phyloP scores from a whole-genome alignment of 306 rosid genomes.

The Corylus heterophylla region DNA sequence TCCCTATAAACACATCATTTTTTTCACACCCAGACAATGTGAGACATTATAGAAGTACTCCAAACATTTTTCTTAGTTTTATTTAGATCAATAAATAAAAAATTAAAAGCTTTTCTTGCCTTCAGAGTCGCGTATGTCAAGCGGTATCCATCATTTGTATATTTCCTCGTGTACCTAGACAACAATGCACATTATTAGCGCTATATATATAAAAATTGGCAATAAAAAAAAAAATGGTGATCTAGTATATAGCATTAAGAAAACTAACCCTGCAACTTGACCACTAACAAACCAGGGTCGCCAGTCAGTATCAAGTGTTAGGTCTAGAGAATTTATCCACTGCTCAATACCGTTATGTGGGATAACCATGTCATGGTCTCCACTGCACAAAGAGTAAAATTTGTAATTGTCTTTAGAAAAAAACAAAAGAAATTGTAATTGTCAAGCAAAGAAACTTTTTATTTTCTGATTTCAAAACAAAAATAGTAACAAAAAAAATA shows the following conservation, averaged over 20 bases:
- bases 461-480: too few relatives aligned
- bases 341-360: conserved; percentile 2
- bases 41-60: too few relatives aligned
- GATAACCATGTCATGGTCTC: conserved; percentile 27
- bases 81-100: too few relatives aligned
- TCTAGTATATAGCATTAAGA: not conserved
- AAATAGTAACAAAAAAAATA: too few relatives aligned
- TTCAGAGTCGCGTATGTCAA: conserved; percentile 28
- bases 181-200: not conserved
- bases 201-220: not conserved
- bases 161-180: conserved; percentile 26
- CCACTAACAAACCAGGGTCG: conserved; percentile 27
- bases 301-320: conserved; percentile 6
- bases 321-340: conserved; percentile 21
- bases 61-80: too few relatives aligned
- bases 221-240: not conserved
- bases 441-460: too few relatives aligned
- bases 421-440: not conserved
- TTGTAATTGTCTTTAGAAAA: not conserved
- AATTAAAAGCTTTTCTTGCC: conserved; percentile 12
- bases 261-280: conserved; percentile 34
- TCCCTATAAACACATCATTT: too few relatives aligned
- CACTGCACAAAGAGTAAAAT: conserved; percentile 1
- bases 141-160: conserved; percentile 20
- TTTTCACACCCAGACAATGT: too few relatives aligned